Conservation (phyloP, 2,329 filamentous ascomycete species). For the Neurospora sp. region DNA sequence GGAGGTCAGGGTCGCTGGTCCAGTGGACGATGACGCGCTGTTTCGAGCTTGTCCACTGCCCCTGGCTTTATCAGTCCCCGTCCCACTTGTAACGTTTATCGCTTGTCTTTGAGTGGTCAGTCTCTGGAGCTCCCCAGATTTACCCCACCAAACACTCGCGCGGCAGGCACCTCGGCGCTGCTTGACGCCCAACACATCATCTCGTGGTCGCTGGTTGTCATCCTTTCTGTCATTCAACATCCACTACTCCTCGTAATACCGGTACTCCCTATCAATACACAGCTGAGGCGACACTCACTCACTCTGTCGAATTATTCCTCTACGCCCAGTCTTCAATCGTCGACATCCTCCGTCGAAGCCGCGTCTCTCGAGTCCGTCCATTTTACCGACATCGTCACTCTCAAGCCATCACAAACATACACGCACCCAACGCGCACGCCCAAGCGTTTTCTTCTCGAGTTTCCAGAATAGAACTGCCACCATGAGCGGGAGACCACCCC, state of each 20-base stretch:
- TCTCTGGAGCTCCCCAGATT: neutral
- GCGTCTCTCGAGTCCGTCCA: neutral
- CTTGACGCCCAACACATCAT: neutral
- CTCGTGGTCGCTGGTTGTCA: neutral
- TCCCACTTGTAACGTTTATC: neutral
- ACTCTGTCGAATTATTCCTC: neutral
- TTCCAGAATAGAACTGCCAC: neutral
- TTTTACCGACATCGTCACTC: neutral
- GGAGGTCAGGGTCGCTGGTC: neutral
- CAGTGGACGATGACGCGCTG: neutral
- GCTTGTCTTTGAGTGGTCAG: neutral
- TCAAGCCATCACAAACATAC: neutral
- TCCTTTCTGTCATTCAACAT: neutral
- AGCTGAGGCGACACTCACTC: neutral
- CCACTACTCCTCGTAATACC: neutral
- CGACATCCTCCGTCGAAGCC: neutral
- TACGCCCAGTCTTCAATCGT: neutral
- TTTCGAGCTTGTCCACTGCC: neutral
- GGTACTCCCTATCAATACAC: neutral
- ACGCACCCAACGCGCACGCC: neutral
- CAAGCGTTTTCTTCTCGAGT: neutral
- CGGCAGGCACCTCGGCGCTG: neutral
- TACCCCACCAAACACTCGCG: neutral
- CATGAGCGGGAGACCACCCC: conserved; percentile 34
- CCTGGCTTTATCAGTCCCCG: neutral